Conservation (phyloP, 805 yeast species). For the Starmerella roubikii region DNA sequence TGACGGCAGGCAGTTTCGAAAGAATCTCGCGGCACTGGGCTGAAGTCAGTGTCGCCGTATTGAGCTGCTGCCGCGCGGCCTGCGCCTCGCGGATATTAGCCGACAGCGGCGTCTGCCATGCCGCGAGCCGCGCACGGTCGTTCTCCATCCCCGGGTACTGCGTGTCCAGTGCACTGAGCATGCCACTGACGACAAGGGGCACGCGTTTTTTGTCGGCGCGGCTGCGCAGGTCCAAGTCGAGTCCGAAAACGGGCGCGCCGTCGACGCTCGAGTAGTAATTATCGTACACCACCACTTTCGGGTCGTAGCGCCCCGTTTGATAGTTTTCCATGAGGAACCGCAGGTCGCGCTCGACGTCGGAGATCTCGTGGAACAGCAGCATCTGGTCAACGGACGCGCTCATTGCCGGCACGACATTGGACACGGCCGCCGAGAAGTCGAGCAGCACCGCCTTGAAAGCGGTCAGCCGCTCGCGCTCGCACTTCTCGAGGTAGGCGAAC, state of each 20-base stretch:
- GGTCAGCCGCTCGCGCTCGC: constrained; percentile 63
- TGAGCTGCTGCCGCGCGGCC: constrained; percentile 14
- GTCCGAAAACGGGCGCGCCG: constrained; percentile 60
- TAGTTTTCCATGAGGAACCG: constrained; percentile 51
- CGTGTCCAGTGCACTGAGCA: constrained; percentile 52
- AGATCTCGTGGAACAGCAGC: constrained; percentile 51
- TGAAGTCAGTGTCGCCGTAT: constrained; percentile 6
- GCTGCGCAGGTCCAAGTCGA: constrained; percentile 56
- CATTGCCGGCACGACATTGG: constrained; percentile 45
- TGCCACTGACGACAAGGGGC: constrained; percentile 50
- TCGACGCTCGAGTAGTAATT: constrained; percentile 59
- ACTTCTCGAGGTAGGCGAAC: constrained; percentile 61
- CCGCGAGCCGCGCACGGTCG: constrained; percentile 51
- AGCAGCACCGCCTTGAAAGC: constrained; percentile 64
- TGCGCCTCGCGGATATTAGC: constrained; percentile 27
- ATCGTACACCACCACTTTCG: constrained; percentile 60
- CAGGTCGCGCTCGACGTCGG: constrained; percentile 57
- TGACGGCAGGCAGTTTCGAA: constrained; percentile 33
- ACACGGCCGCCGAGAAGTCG: constrained; percentile 55
- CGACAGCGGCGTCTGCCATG: constrained; percentile 49
- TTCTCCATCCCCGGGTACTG: constrained; percentile 50
- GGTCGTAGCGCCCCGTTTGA: constrained; percentile 61
- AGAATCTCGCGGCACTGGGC: constrained; percentile 22
- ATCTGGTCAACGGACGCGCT: constrained; percentile 49
- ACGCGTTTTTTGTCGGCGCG: constrained; percentile 60